Evolutionary conservation across 306 rosid genomes (phyloP).

Genomic region (Begonia loranthoides): DNA sequence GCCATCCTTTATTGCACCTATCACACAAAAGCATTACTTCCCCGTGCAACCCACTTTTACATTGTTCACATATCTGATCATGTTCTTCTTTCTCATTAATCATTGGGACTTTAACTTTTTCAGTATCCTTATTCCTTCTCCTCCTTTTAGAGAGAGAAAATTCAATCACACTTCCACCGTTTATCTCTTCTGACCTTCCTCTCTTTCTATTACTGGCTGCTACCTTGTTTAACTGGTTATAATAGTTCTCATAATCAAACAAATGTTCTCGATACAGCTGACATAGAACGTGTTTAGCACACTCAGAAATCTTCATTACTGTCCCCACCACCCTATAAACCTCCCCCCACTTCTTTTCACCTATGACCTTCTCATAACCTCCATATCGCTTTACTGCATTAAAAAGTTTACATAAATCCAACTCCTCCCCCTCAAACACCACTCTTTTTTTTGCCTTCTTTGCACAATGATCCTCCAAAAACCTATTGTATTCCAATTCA

Average conservation of each 20-base stretch:
- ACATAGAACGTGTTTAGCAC: constrained; percentile 76
- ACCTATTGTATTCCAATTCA: constrained; percentile 80
- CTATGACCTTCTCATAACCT: constrained; percentile 61
- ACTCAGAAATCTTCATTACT: constrained; percentile 42
- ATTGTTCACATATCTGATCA: constrained; percentile 91
- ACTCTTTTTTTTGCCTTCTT: constrained; percentile 60
- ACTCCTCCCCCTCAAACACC: constrained; percentile 72
- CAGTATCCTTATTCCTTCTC: constrained; percentile 24
- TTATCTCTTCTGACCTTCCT: constrained; percentile 27
- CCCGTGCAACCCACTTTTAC: constrained; percentile 91
- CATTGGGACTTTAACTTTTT: constrained; percentile 27
- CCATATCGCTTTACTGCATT: constrained; percentile 80
- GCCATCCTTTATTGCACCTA: constrained; percentile 97
- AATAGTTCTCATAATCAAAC: constrained; percentile 56
- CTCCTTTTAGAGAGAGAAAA: constrained; percentile 38
- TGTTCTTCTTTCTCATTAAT: constrained; percentile 33
- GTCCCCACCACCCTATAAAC: constrained; percentile 59
- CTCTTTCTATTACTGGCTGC: constrained; percentile 27
- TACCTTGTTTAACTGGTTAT: constrained; percentile 37
- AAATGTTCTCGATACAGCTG: constrained; percentile 78
- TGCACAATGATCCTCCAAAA: constrained; percentile 42
- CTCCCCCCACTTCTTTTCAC: constrained; percentile 86
- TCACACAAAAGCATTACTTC: constrained; percentile 95
- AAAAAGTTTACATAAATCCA: constrained; percentile 76
- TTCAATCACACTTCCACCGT: constrained; percentile 20